Percentiles rank a stretch among this genome's conserved stretches.
These are phyloP conservation scores for Pseudogymnoascus verrucosus DNA, from an alignment of 2,329 filamentous ascomycete genomes.

Conservation along the genomic window DNA sequence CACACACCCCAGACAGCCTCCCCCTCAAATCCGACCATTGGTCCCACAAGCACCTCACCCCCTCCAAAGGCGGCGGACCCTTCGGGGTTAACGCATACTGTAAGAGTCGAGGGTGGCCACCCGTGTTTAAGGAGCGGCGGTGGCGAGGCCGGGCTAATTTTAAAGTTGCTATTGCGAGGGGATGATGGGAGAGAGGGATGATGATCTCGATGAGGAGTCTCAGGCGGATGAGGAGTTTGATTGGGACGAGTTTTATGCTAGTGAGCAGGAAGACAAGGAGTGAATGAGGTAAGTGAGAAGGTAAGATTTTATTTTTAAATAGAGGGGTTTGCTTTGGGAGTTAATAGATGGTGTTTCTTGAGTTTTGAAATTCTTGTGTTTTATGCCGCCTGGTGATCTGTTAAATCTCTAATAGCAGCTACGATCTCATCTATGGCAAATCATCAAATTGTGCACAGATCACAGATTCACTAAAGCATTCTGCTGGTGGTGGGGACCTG, in stretches of 20 bases:
- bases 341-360: neutral
- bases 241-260: neutral
- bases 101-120: neutral
- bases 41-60: neutral
- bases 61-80: neutral
- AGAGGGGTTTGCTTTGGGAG: neutral
- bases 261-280: neutral
- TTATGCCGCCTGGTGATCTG: no score
- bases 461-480: no score
- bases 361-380: no score
- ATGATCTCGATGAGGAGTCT: neutral
- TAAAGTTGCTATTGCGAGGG: neutral
- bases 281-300: neutral
- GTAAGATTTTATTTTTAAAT: neutral
- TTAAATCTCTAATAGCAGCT: no score
- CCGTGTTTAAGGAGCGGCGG: neutral
- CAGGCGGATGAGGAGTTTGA: neutral
- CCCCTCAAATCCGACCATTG: neutral
- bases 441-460: no score
- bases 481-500: no score
- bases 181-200: neutral
- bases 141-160: neutral
- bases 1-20: neutral
- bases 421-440: no score
- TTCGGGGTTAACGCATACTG: neutral